Evolutionary conservation across 306 rosid species (phyloP), one percentile per base, ranked within the genome.

Genomic region (Glycyrrhiza uralensis): DNA sequence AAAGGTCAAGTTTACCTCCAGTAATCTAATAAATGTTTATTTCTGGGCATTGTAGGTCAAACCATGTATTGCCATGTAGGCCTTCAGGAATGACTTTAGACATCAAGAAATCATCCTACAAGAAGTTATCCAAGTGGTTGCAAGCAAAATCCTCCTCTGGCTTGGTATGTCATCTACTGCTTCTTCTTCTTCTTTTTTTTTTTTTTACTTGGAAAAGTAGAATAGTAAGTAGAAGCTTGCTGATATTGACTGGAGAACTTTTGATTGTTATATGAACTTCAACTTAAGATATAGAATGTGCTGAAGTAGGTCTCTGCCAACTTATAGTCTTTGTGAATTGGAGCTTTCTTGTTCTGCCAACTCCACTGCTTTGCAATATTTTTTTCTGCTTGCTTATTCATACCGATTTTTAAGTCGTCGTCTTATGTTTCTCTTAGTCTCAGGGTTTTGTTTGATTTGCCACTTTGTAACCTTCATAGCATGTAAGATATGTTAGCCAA

Each of bases 111-210:
- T 94, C 98, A 35, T 94, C 98, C 19, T 49, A 89, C 86, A 94
- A 91, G 86, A 94, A 94, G 82, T 52, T 91, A 54, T 87, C 97
- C 0, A 94, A 94, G 89, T 94, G 97, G 97, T 83, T 91, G 75
- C 96, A 83, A 79, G 86, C 92, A 65, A 87, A 89, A 74, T 81
- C 95, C 36, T 77, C 95, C 41, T n/a, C 84, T n/a, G 88, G 94
- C 69, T 76, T 91, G 97, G 97, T 94, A 60, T 18, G 88, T 78
- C 54, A 59, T 52, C 42, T 72, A 19, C 79, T 69, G 26, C 74
- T 23, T n/a, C n/a, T n/a, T n/a, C n/a, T n/a, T n/a, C n/a, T n/a
- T n/a, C n/a, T n/a, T n/a, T n/a, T n/a, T n/a, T n/a, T n/a, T 44
- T 42, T 42, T 30, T 30, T 58, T 63, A 32, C 46, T 54, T 7